These are phyloP conservation scores for Aphanomyces stellatus DNA, from an alignment of 352 stramenopile genomes.

Conservation along the genomic window DNA sequence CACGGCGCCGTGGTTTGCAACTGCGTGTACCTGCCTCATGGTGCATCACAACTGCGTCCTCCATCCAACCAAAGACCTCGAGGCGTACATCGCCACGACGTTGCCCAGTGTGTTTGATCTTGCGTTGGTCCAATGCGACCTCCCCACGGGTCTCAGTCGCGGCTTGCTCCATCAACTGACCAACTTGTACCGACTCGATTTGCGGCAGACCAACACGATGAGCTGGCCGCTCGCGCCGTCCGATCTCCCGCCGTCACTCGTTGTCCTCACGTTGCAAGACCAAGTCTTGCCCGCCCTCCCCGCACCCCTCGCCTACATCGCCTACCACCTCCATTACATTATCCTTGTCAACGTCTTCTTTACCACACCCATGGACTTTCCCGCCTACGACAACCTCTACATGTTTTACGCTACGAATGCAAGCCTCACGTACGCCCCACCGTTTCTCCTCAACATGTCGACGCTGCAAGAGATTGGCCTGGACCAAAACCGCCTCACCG, in stretches of 20 bases:
- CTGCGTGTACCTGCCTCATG: conserved; percentile 10
- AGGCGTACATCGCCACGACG: neutral
- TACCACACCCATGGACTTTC: neutral
- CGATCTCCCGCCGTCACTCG: neutral
- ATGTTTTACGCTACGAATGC: neutral
- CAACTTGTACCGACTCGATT: conserved; percentile 6
- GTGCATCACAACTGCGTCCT: conserved; percentile 8
- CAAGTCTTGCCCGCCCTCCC: neutral
- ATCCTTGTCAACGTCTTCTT: conserved; percentile 1
- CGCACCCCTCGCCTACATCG: neutral
- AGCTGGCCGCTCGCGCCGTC: neutral
- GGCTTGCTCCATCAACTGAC: neutral
- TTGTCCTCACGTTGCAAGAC: neutral
- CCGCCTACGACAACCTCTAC: neutral
- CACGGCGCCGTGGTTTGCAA: conserved; percentile 5
- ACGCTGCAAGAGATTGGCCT: neutral
- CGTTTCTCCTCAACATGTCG: neutral
- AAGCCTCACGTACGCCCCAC: neutral
- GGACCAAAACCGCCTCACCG: neutral
- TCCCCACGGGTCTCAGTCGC: neutral
- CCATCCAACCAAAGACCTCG: neutral
- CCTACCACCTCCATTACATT: neutral
- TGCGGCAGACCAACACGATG: conserved; percentile 12
- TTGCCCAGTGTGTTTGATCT: conserved; percentile 10
- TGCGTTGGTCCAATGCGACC: conserved; percentile 1